Percentiles rank a stretch among this genome's conserved stretches.
phyloP scores from a whole-genome alignment of 495 filamentous ascomycete species.

The Schizothecium vesticola region DNA sequence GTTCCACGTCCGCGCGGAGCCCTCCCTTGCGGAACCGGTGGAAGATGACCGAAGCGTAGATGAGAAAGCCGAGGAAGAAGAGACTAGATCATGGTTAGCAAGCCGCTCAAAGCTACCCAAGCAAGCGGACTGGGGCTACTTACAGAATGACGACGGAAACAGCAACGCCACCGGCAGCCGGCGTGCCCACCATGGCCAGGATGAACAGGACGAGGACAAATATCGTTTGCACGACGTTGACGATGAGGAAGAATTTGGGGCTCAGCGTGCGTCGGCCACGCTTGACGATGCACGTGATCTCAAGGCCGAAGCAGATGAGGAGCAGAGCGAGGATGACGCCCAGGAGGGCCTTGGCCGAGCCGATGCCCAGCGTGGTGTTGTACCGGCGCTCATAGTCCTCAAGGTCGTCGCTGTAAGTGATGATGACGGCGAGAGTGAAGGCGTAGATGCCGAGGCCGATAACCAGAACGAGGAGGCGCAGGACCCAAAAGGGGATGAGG shows the following conservation, averaged over 20 bases:
- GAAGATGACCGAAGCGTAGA: slow-evolving; percentile 26
- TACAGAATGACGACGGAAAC: slow-evolving; percentile 20
- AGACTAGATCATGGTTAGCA: slow-evolving; percentile 13
- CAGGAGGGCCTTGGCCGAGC: slow-evolving; percentile 10
- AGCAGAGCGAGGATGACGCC: slow-evolving; percentile 22
- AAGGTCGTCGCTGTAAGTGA: slow-evolving; percentile 12
- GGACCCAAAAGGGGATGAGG: slow-evolving; percentile 87
- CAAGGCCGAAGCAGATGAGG: slow-evolving; percentile 21
- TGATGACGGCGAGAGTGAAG: slow-evolving; percentile 17
- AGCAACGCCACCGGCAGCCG: neutral
- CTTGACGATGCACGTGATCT: slow-evolving; percentile 32
- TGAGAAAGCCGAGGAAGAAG: slow-evolving; percentile 30
- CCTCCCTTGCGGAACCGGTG: slow-evolving; percentile 23
- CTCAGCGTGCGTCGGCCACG: slow-evolving; percentile 24
- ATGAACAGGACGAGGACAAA: slow-evolving; percentile 22
- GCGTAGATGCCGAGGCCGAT: slow-evolving; percentile 21
- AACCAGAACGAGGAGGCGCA: slow-evolving; percentile 52
- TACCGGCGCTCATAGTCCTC: slow-evolving; percentile 10
- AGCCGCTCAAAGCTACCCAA: neutral
- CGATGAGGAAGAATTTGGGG: slow-evolving; percentile 26
- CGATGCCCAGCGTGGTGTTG: slow-evolving; percentile 10
- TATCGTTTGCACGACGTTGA: slow-evolving; percentile 25
- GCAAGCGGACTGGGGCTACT: neutral
- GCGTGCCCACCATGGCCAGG: slow-evolving; percentile 16
- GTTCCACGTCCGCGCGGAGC: neutral